Conservation (phyloP, 1,139 yeast species). For the Scheffersomyces quercinus region DNA sequence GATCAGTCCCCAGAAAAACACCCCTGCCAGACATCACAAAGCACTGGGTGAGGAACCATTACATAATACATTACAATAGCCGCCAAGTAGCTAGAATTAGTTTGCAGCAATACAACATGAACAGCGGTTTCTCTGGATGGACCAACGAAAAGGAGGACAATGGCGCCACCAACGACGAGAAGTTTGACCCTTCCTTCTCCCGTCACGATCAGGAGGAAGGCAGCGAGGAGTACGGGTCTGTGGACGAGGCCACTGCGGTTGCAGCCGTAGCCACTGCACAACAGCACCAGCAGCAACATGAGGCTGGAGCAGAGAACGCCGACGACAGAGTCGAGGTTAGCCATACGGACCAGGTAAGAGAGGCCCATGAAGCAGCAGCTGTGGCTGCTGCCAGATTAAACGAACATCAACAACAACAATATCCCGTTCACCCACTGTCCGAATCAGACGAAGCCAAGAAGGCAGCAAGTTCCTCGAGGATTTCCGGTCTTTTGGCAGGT, state of each 20-base stretch:
- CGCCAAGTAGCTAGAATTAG: not conserved
- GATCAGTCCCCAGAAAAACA: not conserved
- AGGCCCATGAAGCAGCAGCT: slow-evolving; percentile 11
- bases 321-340: slow-evolving; percentile 9
- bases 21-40: slow-evolving; percentile 13
- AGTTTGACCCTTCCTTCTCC: slow-evolving; percentile 34
- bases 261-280: slow-evolving; percentile 29
- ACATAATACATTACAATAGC: slow-evolving; percentile 11
- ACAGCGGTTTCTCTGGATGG: slow-evolving; percentile 26
- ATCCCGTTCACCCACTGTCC: not conserved
- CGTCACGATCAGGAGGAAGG: slow-evolving; percentile 22
- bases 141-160: slow-evolving; percentile 19
- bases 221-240: slow-evolving; percentile 22
- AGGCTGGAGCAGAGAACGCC: slow-evolving; percentile 3
- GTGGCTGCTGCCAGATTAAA: slow-evolving; percentile 8
- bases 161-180: slow-evolving; percentile 14
- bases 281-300: slow-evolving; percentile 7
- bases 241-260: slow-evolving; percentile 33
- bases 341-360: slow-evolving; percentile 10
- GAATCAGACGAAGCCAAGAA: slow-evolving; percentile 6
- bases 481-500: slow-evolving; percentile 1
- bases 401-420: slow-evolving; percentile 5
- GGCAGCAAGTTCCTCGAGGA: slow-evolving; percentile 7
- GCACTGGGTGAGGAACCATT: slow-evolving; percentile 4
- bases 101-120: slow-evolving; percentile 15